phyloP scores from a whole-genome alignment of 148 eudicot genomes.

The Spergularia marina region DNA sequence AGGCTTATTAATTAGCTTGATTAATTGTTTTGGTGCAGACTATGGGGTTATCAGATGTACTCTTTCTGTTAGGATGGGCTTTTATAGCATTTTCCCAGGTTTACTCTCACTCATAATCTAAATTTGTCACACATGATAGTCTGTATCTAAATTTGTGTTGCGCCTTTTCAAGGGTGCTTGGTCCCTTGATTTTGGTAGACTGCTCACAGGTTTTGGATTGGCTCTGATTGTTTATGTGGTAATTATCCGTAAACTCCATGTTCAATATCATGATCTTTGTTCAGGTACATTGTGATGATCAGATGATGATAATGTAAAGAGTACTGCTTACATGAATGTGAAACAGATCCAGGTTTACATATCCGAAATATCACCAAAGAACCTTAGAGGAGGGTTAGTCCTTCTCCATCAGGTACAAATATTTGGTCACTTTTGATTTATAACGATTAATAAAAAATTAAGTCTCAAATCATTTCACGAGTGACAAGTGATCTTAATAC shows the following conservation, averaged over 20 bases:
- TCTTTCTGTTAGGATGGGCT: slow-evolving; percentile 40
- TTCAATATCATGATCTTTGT: neutral
- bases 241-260: neutral
- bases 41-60: slow-evolving; percentile 43
- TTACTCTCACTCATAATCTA: neutral
- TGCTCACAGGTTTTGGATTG: slow-evolving; percentile 43
- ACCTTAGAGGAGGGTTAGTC: slow-evolving; percentile 47
- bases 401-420: slow-evolving; percentile 32
- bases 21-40: slow-evolving; percentile 34
- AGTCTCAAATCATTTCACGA: neutral
- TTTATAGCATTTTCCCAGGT: slow-evolving; percentile 45
- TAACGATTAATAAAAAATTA: neutral
- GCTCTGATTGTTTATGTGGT: slow-evolving; percentile 46
- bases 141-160: neutral
- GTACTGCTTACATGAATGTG: neutral
- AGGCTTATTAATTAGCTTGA: neutral
- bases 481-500: neutral
- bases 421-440: neutral
- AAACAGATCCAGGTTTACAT: slow-evolving; percentile 49
- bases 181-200: slow-evolving; percentile 53
- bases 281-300: neutral
- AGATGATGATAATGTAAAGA: neutral
- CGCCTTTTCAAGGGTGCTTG: slow-evolving; percentile 39
- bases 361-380: slow-evolving; percentile 56
- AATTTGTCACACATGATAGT: neutral